Evolutionary conservation across 1,139 yeast genomes (phyloP).

Genomic region (Saccharomyces pastorianus): DNA sequence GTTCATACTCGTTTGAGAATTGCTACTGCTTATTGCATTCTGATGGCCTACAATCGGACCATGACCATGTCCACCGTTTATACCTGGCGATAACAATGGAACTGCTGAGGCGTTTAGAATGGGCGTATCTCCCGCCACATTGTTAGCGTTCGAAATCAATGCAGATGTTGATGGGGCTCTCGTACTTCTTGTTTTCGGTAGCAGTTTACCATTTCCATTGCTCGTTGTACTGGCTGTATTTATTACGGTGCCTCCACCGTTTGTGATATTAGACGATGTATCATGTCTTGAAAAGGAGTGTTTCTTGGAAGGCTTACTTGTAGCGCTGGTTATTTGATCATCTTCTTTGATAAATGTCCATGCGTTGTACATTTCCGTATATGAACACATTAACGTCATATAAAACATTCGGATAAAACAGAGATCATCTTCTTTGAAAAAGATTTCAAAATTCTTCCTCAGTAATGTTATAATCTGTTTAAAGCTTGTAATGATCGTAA

Average conservation of each 20-base stretch:
- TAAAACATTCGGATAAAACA: conserved; percentile 67
- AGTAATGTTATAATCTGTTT: conserved; percentile 46
- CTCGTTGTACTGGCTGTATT: not conserved
- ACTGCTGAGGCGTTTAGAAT: not conserved
- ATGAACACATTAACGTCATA: conserved; percentile 62
- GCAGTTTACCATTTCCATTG: not conserved
- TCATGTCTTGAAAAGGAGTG: not conserved
- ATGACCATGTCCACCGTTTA: not conserved
- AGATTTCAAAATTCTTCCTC: conserved; percentile 40
- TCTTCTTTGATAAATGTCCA: conserved; percentile 40
- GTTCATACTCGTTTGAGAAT: not conserved
- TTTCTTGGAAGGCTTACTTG: not conserved
- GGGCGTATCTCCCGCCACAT: not conserved
- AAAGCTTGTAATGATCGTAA: conserved; percentile 38
- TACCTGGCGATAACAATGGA: not conserved
- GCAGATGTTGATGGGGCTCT: not conserved
- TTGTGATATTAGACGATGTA: not conserved
- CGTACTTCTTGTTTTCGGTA: not conserved
- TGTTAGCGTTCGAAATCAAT: not conserved
- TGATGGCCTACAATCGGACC: not conserved
- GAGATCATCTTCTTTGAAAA: conserved; percentile 53
- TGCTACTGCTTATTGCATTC: not conserved
- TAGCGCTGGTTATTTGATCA: not conserved
- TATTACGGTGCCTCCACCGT: not conserved
- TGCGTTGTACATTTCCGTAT: conserved; percentile 69